Percentiles rank a stretch among this genome's conserved stretches.
Conservation (phyloP, 129 eudicot genomes). For the Flaveria brownii region DNA sequence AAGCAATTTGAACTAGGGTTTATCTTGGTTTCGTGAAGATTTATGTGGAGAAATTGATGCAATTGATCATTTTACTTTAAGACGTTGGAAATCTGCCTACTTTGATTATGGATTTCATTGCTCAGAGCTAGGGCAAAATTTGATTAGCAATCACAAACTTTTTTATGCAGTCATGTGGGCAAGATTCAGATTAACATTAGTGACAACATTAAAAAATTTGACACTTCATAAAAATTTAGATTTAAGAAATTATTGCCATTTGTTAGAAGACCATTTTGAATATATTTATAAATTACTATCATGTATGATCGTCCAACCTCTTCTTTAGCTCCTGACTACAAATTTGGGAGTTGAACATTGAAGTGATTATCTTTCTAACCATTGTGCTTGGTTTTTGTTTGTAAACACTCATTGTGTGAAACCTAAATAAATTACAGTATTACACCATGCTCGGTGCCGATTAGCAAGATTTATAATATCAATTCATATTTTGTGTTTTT, state of each 20-base stretch:
- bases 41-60: background rate
- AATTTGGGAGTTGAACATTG: too few relatives aligned
- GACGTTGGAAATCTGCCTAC: background rate
- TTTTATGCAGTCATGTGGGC: background rate
- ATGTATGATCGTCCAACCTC: too few relatives aligned
- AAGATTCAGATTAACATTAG: background rate
- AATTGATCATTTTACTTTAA: background rate
- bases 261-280: background rate
- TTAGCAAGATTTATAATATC: too few relatives aligned
- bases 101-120: background rate
- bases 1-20: background rate
- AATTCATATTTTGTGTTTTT: too few relatives aligned
- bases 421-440: background rate
- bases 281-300: too few relatives aligned
- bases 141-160: constrained; percentile 5
- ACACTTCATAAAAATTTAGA: background rate
- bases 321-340: too few relatives aligned
- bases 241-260: too few relatives aligned
- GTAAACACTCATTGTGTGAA: background rate
- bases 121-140: constrained; percentile 4
- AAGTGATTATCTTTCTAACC: background rate
- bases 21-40: background rate
- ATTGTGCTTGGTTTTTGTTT: background rate
- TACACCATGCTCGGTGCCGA: background rate
- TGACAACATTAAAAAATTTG: background rate